A percentile compares a stretch with the other conserved stretches of the same genome.
phyloP scores from a whole-genome alignment of 163 green algal species.

The Scenedesmus sp. region DNA sequence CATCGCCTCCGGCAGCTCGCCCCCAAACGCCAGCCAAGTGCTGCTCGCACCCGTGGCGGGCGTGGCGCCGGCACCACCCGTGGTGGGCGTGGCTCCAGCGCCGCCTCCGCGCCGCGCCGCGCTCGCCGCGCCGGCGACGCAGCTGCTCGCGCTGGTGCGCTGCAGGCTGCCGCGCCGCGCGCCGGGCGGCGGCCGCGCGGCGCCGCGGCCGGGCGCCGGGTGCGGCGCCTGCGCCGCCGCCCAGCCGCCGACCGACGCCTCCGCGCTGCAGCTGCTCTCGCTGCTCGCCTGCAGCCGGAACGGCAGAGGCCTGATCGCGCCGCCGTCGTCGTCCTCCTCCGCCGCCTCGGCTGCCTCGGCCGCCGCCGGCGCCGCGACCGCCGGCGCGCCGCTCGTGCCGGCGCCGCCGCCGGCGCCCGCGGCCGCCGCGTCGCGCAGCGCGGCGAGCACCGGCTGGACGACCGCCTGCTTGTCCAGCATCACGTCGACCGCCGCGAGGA shows the following conservation, averaged over 20 bases:
- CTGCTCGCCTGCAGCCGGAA: too few relatives aligned
- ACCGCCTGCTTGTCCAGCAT: conserved; percentile 30
- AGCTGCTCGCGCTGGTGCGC: too few relatives aligned
- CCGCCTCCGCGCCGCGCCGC: too few relatives aligned
- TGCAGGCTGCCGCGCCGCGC: not conserved
- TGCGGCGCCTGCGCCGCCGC: not conserved
- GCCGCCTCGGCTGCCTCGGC: not conserved
- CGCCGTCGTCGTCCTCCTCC: not conserved
- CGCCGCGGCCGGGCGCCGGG: not conserved
- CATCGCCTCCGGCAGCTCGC: too few relatives aligned
- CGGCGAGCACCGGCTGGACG: not conserved
- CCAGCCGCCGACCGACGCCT: not conserved
- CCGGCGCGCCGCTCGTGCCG: not conserved
- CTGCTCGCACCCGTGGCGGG: too few relatives aligned
- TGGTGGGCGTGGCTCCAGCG: too few relatives aligned
- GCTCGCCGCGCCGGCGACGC: too few relatives aligned
- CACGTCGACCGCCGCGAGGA: conserved; percentile 37
- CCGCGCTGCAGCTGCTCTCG: not conserved
- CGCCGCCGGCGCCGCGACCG: not conserved
- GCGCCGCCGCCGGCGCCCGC: not conserved
- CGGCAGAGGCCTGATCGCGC: too few relatives aligned
- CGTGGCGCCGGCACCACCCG: too few relatives aligned
- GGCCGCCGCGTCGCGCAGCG: not conserved
- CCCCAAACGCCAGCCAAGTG: too few relatives aligned
- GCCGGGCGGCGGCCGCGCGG: not conserved